Evolutionary conservation across 2,329 filamentous ascomycete genomes (phyloP), one percentile per base, ranked within the genome.

Genomic region (Cladophialophora bantiana): DNA sequence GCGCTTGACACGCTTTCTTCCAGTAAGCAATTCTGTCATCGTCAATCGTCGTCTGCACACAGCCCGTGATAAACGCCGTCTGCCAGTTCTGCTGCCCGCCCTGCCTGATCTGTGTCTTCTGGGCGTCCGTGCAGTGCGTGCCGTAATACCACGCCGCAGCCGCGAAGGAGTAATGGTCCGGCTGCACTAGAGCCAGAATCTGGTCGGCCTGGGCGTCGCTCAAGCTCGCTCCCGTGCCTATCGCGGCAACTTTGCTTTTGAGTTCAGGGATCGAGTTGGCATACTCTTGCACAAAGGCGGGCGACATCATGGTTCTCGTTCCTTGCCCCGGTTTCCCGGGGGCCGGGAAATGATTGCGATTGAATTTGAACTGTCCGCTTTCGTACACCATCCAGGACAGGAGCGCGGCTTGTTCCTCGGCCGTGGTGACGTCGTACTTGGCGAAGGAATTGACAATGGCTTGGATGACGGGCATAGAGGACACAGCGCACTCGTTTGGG

Each of bases 341-440:
- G 1, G 63, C 67, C 2, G 70, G 70, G 79, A 77, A 85, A 72
- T 88, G 81, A 78, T 93, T 92, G 77, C 83, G 84, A 78, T 89
- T 91, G 84, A 86, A 94, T 73, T 85, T 83, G 79, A 94, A 91
- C 69, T 89, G 83, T 26, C 65, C 87, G 1, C 86, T 88, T 80
- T 96, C 93, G 75, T 88, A 89, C 10, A 89, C 86, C 80, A 92
- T 90, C 74, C 93, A 82, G 12, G 88, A 83, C 52, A 95, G 75
- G 15, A 94, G 77, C 26, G 89, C 91, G 6, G 91, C 91, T 75
- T 90, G 88, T 72, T 90, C 86, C 26, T 83, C 84, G 26, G 79
- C 78, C 38, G 77, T 76, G 56, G 78, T 82, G 72, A 93, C 80
- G 2, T 76, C 70, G 81, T 92, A 90, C 10, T 82, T 78, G 18